Conservation (phyloP, 257 asterid genomes). For the Jasminum sambac region DNA sequence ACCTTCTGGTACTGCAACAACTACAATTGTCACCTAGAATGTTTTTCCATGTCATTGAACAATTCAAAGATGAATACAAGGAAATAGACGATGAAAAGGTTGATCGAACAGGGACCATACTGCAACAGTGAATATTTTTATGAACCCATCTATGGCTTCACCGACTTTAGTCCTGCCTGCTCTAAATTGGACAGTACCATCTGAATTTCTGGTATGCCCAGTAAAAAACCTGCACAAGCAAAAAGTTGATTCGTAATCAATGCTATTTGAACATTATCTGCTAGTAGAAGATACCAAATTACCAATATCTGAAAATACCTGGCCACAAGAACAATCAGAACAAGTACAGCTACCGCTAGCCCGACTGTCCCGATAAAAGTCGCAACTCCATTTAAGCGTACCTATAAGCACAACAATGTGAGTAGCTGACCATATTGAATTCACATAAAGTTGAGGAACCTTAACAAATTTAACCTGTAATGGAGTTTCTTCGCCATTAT, state of each 20-base stretch:
- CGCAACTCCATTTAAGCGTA: constrained; percentile 91
- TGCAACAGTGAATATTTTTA: constrained; percentile 87
- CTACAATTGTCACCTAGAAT: constrained; percentile 86
- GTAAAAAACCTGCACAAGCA: constrained; percentile 62
- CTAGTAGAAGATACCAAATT: constrained; percentile 21
- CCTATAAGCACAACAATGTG: constrained; percentile 40
- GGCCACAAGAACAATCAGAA: constrained; percentile 67
- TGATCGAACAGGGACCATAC: constrained; percentile 54
- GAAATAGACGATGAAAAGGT: constrained; percentile 3
- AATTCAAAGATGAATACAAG: constrained; percentile 21
- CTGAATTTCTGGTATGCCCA: constrained; percentile 66
- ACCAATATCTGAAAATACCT: constrained; percentile 46
- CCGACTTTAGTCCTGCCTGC: constrained; percentile 71
- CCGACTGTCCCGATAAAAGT: constrained; percentile 92
- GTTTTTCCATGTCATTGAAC: constrained; percentile 20
- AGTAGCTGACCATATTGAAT: constrained; percentile 14
- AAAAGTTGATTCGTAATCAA: constrained; percentile 15
- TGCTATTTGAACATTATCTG: not conserved
- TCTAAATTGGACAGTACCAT: constrained; percentile 53
- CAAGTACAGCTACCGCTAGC: constrained; percentile 69
- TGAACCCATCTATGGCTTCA: constrained; percentile 68
- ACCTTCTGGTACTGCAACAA: constrained; percentile 98
- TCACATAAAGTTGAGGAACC: constrained; percentile 9
- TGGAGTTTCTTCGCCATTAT: constrained; percentile 98
- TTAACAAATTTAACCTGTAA: constrained; percentile 63